Percentiles rank a stretch among this genome's conserved stretches.
Conservation (phyloP, 768 basidiomycete species). For the Coprinopsis marcescibilis region DNA sequence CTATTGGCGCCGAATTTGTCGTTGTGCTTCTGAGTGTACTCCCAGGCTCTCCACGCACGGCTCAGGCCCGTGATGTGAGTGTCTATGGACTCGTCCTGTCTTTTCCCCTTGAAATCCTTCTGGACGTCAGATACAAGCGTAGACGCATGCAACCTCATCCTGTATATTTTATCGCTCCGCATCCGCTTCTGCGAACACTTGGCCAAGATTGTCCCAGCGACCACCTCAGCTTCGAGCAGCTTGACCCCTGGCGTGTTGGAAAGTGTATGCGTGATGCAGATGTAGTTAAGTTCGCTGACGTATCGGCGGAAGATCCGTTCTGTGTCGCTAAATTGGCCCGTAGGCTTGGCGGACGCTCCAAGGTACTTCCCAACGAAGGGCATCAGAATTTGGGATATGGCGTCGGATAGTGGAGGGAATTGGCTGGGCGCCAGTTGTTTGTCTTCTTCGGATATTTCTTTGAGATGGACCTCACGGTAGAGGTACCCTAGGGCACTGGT, state of each 20-base stretch:
- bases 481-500: conserved; percentile 64
- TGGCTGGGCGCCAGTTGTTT: conserved; percentile 14
- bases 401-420: conserved; percentile 25
- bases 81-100: conserved; percentile 17
- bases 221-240: conserved; percentile 68
- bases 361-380: conserved; percentile 26
- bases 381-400: conserved; percentile 31
- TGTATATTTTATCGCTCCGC: conserved; percentile 51
- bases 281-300: conserved; percentile 62
- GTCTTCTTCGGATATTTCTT: conserved; percentile 25
- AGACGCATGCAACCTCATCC: conserved; percentile 55
- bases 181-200: conserved; percentile 59
- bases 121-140: conserved; percentile 49
- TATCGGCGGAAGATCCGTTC: conserved; percentile 46
- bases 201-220: conserved; percentile 68
- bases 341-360: conserved; percentile 11
- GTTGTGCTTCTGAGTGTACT: conserved; percentile 33
- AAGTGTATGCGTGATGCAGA: conserved; percentile 62
- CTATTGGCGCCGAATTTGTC: conserved; percentile 50
- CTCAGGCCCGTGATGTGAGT: conserved; percentile 33
- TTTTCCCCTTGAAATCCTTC: conserved; percentile 26
- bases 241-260: conserved; percentile 48
- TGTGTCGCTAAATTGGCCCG: conserved; percentile 23
- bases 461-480: conserved; percentile 55
- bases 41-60: conserved; percentile 64